Conservation (phyloP, 176 grass and related monocot species). For the Aechmea fasciata region DNA sequence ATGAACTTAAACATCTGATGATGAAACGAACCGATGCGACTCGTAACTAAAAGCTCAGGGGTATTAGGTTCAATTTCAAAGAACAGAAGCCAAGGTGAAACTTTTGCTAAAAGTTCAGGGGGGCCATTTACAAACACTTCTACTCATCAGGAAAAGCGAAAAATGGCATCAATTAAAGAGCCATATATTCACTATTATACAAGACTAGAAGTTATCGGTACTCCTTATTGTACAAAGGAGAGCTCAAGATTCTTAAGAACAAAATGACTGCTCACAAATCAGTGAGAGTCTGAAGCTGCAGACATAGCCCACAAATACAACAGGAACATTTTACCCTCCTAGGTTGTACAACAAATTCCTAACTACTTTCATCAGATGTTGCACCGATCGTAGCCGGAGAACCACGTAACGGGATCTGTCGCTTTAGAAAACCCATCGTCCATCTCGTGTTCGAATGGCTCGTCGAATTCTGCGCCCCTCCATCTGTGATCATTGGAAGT, state of each 20-base stretch:
- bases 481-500: constrained; percentile 30
- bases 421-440: constrained; percentile 69
- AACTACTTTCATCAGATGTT: constrained; percentile 54
- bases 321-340: not conserved
- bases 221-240: no score
- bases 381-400: constrained; percentile 77
- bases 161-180: no score
- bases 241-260: not conserved
- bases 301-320: not conserved
- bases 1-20: no score
- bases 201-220: no score
- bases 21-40: no score
- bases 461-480: constrained; percentile 42
- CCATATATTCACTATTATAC: no score
- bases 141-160: no score
- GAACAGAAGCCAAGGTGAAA: no score
- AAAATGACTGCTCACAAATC: not conserved
- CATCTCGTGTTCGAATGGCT: constrained; percentile 26
- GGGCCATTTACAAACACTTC: no score
- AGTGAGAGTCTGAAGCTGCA: constrained; percentile 6
- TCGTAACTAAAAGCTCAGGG: no score
- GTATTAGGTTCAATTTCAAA: no score
- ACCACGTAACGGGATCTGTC: constrained; percentile 83
- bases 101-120: no score
- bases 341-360: constrained; percentile 4